Evolutionary conservation across 1,284 basidiomycete genomes (phyloP).

Genomic region (Trametes polyzona): DNA sequence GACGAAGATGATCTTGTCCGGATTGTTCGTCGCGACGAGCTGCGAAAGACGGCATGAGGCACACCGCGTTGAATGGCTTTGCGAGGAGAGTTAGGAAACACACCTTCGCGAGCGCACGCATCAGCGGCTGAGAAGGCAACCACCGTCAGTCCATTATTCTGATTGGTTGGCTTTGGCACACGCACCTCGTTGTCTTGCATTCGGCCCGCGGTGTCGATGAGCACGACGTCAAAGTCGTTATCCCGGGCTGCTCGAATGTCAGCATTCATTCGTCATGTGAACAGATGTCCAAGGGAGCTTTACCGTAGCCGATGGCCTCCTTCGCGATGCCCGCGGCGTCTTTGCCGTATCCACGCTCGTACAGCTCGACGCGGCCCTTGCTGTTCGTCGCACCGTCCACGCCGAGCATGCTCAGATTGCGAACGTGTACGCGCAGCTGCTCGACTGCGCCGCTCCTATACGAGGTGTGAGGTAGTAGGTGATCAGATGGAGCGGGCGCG

Average conservation of each 20-base stretch:
- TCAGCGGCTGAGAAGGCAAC: conserved; percentile 67
- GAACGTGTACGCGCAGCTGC: conserved; percentile 95
- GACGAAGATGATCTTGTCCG: conserved; percentile 96
- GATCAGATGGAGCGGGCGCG: neutral
- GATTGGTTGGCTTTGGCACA: neutral
- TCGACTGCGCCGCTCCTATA: conserved; percentile 93
- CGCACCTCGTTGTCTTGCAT: conserved; percentile 97
- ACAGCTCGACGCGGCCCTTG: conserved; percentile 87
- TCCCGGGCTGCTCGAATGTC: conserved; percentile 63
- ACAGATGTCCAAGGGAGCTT: neutral
- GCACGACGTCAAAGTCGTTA: conserved; percentile 89
- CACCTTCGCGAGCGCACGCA: conserved; percentile 97
- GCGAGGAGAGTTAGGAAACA: conserved; percentile 11
- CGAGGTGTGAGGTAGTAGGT: neutral
- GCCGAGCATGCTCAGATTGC: conserved; percentile 90
- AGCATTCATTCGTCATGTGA: neutral
- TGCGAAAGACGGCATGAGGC: conserved; percentile 34
- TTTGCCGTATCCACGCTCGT: conserved; percentile 97
- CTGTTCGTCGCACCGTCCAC: conserved; percentile 69
- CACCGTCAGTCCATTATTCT: conserved; percentile 4
- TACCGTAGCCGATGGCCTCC: conserved; percentile 91
- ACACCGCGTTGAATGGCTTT: neutral
- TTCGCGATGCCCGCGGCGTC: conserved; percentile 97
- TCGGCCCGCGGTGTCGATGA: conserved; percentile 96
- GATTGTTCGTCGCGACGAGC: conserved; percentile 89